phyloP scores from a whole-genome alignment of 2,329 filamentous ascomycete species.

The Neodidymelliopsis sp. region DNA sequence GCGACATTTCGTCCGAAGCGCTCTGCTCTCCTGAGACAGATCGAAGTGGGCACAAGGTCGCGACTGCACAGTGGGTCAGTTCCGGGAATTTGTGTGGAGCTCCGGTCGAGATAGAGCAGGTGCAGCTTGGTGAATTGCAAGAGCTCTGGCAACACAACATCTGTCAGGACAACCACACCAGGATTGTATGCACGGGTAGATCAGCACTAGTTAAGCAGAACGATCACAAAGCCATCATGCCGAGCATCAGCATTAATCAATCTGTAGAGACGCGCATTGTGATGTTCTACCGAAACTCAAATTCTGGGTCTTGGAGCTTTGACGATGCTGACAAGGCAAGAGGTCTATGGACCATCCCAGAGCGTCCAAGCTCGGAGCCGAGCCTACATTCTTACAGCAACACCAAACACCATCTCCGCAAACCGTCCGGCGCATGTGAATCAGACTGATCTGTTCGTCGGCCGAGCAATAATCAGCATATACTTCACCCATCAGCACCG shows the following conservation, averaged over 20 bases:
- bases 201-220: neutral
- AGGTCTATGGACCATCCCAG: slow-evolving; percentile 4
- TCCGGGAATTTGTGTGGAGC: slow-evolving; percentile 11
- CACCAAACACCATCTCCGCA: slow-evolving; percentile 13
- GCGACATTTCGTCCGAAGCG: slow-evolving; percentile 31
- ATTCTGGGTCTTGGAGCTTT: slow-evolving; percentile 14
- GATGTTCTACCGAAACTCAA: neutral
- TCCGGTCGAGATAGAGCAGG: slow-evolving; percentile 4
- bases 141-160: neutral
- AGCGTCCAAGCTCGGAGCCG: slow-evolving; percentile 7
- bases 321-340: slow-evolving; percentile 16
- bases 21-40: slow-evolving; percentile 1
- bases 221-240: neutral
- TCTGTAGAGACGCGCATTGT: neutral
- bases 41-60: neutral
- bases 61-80: slow-evolving; percentile 9
- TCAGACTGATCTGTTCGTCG: slow-evolving; percentile 9
- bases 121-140: slow-evolving; percentile 12
- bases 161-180: neutral
- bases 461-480: slow-evolving; percentile 12
- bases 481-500: neutral
- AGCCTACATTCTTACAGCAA: slow-evolving; percentile 18
- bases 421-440: slow-evolving; percentile 9
- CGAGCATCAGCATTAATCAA: neutral
- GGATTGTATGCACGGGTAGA: neutral